phyloP scores from a whole-genome alignment of 139 green algal species.

The Pseudopediastrum boryanum region DNA sequence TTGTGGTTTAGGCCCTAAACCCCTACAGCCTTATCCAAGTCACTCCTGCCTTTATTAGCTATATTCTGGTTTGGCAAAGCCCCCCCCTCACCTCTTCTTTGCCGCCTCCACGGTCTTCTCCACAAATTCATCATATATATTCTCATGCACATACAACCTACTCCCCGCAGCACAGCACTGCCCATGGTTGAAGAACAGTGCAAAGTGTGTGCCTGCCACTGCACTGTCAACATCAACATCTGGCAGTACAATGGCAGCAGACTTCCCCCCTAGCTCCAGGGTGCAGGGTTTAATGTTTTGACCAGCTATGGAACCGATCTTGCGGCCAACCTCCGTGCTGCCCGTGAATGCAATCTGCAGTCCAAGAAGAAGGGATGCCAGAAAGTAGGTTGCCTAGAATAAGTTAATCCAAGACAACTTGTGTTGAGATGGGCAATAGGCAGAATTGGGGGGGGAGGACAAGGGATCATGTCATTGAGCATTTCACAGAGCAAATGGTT shows the following conservation, averaged over 20 bases:
- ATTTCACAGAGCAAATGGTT: no score
- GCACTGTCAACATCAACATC: slow-evolving; percentile 61
- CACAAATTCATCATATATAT: slow-evolving; percentile 80
- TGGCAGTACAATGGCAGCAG: slow-evolving; percentile 64
- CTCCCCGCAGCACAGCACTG: slow-evolving; percentile 74
- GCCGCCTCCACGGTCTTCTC: slow-evolving; percentile 47
- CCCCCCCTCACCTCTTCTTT: slow-evolving; percentile 31
- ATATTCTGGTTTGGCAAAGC: no score
- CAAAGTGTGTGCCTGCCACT: slow-evolving; percentile 69
- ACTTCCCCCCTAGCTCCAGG: slow-evolving; percentile 82
- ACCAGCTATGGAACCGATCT: slow-evolving; percentile 47
- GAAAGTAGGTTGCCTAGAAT: no score
- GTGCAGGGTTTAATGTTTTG: slow-evolving; percentile 60
- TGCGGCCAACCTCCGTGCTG: slow-evolving; percentile 72
- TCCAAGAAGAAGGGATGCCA: neutral
- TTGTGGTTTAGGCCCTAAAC: no score
- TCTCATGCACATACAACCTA: slow-evolving; percentile 71
- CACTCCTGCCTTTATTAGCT: no score
- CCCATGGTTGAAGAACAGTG: slow-evolving; percentile 80
- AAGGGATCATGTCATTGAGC: no score
- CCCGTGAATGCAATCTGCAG: slow-evolving; percentile 79
- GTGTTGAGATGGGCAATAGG: no score
- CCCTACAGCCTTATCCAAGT: no score
- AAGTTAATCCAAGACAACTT: no score
- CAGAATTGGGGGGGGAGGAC: no score